phyloP scores from a whole-genome alignment of 495 filamentous ascomycete species.

The Aspergillus leporis region DNA sequence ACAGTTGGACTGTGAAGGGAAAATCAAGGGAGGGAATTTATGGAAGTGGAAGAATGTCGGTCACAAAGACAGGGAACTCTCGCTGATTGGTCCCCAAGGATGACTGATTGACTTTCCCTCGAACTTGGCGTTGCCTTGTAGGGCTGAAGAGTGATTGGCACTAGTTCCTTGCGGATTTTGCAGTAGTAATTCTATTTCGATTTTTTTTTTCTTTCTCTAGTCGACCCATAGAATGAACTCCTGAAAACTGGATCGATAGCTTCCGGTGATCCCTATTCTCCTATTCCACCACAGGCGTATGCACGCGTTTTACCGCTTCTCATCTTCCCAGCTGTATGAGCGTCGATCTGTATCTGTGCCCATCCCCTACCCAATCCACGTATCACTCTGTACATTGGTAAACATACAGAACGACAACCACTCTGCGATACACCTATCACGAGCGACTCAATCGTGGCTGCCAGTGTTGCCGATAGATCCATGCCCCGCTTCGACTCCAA shows the following conservation, averaged over 20 bases:
- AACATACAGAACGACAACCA: neutral
- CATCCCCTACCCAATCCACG: neutral
- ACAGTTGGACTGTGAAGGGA: neutral
- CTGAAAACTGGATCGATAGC: neutral
- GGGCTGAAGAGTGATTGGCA: conserved; percentile 16
- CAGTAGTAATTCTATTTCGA: neutral
- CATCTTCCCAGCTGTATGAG: neutral
- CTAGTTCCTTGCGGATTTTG: neutral
- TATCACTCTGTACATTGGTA: neutral
- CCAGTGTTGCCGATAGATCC: neutral
- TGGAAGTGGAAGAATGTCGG: conserved; percentile 5
- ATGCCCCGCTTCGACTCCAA: neutral
- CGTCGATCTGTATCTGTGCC: neutral
- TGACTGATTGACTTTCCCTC: neutral
- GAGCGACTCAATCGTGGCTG: neutral
- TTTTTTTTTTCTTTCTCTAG: no score
- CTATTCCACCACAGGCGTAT: neutral
- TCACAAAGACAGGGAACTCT: neutral
- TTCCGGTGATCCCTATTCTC: neutral
- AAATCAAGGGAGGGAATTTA: conserved; percentile 1
- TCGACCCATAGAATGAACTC: neutral
- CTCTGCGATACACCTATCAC: neutral
- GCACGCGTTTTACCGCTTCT: neutral
- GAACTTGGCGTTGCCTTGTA: conserved; percentile 19
- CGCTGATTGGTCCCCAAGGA: conserved; percentile 8